A percentile compares a stretch with the other conserved stretches of the same genome.
Evolutionary conservation across 768 basidiomycete species (phyloP).

Genomic region (Wakefieldia striispora): DNA sequence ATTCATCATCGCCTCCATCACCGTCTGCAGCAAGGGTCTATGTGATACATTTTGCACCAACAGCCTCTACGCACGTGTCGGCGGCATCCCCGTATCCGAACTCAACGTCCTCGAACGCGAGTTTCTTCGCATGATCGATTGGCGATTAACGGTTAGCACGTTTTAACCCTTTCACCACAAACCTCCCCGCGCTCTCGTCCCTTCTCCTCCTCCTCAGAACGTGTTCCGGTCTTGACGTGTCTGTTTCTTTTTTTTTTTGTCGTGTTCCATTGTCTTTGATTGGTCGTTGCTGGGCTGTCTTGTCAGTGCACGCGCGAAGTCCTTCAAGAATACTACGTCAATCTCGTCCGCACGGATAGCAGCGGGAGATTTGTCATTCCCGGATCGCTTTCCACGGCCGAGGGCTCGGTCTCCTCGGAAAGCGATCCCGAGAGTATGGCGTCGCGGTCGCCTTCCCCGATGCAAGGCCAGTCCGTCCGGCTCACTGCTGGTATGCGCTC

Average conservation of each 20-base stretch:
- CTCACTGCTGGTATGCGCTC: constrained; percentile 23
- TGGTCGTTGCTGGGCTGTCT: constrained; percentile 3
- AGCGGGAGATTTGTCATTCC: constrained; percentile 53
- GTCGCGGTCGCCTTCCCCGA: constrained; percentile 54
- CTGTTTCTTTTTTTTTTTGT: constrained; percentile 9
- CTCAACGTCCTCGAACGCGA: constrained; percentile 94
- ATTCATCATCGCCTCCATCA: constrained; percentile 92
- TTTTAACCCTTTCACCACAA: constrained; percentile 19
- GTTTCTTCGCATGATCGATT: constrained; percentile 88
- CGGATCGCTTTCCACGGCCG: constrained; percentile 40
- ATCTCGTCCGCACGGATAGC: constrained; percentile 85
- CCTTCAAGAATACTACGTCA: constrained; percentile 92
- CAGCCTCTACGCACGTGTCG: constrained; percentile 91
- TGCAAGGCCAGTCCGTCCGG: constrained; percentile 16
- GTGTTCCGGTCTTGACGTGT: constrained; percentile 20
- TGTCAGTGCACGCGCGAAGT: constrained; percentile 83
- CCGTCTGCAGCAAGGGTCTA: constrained; percentile 90
- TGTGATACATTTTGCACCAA: constrained; percentile 97
- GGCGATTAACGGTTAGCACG: constrained; percentile 84
- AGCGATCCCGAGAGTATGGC: constrained; percentile 54
- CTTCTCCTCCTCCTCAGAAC: constrained; percentile 12
- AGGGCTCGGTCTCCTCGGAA: constrained; percentile 45
- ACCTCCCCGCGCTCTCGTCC: constrained; percentile 1
- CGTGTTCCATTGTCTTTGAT: background rate
- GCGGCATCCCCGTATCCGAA: constrained; percentile 88